A percentile compares a stretch with the other conserved stretches of the same genome.
Evolutionary conservation across 2,329 filamentous ascomycete genomes (phyloP).

Genomic region (Exophiala alcalophila): DNA sequence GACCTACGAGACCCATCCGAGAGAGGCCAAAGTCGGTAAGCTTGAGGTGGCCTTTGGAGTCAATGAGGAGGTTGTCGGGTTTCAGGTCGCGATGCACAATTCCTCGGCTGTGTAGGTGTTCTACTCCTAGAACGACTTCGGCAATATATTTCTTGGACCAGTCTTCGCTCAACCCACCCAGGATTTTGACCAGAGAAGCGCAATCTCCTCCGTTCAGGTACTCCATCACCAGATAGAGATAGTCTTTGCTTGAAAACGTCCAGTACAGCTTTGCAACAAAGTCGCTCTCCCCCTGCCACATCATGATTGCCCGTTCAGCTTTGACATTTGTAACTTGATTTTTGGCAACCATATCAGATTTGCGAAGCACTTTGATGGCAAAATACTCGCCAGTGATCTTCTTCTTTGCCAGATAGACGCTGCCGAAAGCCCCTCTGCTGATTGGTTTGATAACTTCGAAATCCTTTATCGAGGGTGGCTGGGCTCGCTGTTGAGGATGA

Average conservation of each 20-base stretch:
- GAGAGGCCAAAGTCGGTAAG: slow-evolving; percentile 96
- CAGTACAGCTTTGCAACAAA: slow-evolving; percentile 99
- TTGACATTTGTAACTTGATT: slow-evolving; percentile 99
- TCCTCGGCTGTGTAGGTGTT: slow-evolving; percentile 88
- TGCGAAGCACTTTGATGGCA: slow-evolving; percentile 97
- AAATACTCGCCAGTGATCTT: slow-evolving; percentile 98
- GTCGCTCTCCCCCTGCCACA: slow-evolving; percentile 99
- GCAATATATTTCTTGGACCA: slow-evolving; percentile 98
- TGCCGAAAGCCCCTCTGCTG: slow-evolving; percentile 97
- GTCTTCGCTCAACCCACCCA: slow-evolving; percentile 88
- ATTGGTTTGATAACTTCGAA: slow-evolving; percentile 99
- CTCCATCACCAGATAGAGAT: slow-evolving; percentile 98
- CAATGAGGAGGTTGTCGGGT: slow-evolving; percentile 94
- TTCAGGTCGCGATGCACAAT: slow-evolving; percentile 97
- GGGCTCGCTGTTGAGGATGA: slow-evolving; percentile 80
- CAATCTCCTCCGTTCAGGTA: slow-evolving; percentile 98
- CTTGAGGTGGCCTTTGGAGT: slow-evolving; percentile 94
- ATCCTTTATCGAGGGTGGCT: slow-evolving; percentile 95
- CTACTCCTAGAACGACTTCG: slow-evolving; percentile 93
- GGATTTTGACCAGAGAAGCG: slow-evolving; percentile 89
- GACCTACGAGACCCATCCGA: slow-evolving; percentile 92
- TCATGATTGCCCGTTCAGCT: slow-evolving; percentile 98
- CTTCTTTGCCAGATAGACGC: slow-evolving; percentile 97
- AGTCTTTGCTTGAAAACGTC: slow-evolving; percentile 99
- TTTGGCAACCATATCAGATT: slow-evolving; percentile 99